Evolutionary conservation across 768 basidiomycete species (phyloP).

Genomic region (Daedaleopsis nitida): DNA sequence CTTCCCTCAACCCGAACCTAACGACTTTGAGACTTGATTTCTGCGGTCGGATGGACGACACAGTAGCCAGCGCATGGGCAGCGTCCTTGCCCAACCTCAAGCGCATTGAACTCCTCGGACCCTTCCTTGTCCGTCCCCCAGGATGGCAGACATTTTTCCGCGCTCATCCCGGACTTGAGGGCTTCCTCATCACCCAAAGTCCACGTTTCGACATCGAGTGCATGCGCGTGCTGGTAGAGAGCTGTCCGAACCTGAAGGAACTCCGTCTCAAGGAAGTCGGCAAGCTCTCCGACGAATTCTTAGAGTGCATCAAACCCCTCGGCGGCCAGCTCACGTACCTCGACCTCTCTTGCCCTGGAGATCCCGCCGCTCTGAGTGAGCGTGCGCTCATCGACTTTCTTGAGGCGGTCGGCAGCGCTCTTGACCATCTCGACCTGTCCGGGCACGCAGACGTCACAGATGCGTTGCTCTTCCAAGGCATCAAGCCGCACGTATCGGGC

Average conservation of each 20-base stretch:
- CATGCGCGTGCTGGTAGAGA: slow-evolving; percentile 53
- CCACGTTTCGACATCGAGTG: slow-evolving; percentile 82
- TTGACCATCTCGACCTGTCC: slow-evolving; percentile 71
- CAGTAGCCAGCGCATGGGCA: slow-evolving; percentile 59
- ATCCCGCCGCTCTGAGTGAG: slow-evolving; percentile 51
- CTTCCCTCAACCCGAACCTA: slow-evolving; percentile 83
- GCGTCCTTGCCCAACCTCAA: slow-evolving; percentile 64
- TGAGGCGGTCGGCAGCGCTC: slow-evolving; percentile 48
- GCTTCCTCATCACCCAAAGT: slow-evolving; percentile 81
- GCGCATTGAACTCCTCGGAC: slow-evolving; percentile 81
- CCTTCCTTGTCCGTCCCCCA: slow-evolving; percentile 75
- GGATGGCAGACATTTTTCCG: slow-evolving; percentile 80
- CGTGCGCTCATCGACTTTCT: slow-evolving; percentile 60
- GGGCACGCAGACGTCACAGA: slow-evolving; percentile 67
- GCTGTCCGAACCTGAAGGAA: slow-evolving; percentile 60
- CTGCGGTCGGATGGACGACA: slow-evolving; percentile 80
- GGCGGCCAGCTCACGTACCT: slow-evolving; percentile 51
- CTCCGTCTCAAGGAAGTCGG: slow-evolving; percentile 83
- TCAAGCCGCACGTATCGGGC: slow-evolving; percentile 48
- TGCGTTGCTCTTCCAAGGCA: slow-evolving; percentile 57
- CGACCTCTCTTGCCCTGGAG: slow-evolving; percentile 66
- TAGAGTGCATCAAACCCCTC: slow-evolving; percentile 52
- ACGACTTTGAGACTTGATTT: slow-evolving; percentile 77
- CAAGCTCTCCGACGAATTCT: slow-evolving; percentile 64
- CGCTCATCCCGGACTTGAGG: slow-evolving; percentile 60